A percentile compares a stretch with the other conserved stretches of the same genome.
phyloP scores from a whole-genome alignment of 768 basidiomycete species.

The Collybiopsis confluens region DNA sequence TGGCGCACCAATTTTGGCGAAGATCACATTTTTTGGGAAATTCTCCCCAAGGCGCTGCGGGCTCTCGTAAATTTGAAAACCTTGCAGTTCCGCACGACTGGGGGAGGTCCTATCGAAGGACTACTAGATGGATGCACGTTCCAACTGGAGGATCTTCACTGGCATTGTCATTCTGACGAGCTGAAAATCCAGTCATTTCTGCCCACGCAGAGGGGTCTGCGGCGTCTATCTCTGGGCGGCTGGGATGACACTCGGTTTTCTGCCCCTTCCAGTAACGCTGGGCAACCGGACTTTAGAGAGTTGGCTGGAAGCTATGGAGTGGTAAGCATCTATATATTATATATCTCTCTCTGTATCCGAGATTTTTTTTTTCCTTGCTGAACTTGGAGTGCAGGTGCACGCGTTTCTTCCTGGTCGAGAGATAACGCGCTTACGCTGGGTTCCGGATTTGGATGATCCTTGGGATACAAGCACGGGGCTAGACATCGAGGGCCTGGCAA shows the following conservation, averaged over 20 bases:
- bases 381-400: background rate
- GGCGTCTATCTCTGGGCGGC: background rate
- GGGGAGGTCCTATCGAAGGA: background rate
- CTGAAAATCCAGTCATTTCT: background rate
- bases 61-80: slow-evolving; percentile 1
- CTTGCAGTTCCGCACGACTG: slow-evolving; percentile 2
- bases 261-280: background rate
- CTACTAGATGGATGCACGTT: slow-evolving; percentile 1
- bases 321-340: too few species aligned
- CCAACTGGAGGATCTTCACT: background rate
- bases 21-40: background rate
- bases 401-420: slow-evolving; percentile 5
- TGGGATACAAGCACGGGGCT: background rate
- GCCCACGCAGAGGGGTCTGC: background rate
- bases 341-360: too few species aligned
- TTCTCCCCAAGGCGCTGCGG: background rate
- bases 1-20: slow-evolving; percentile 4
- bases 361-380: too few species aligned
- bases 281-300: background rate
- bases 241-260: background rate
- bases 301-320: background rate
- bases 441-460: slow-evolving; percentile 4
- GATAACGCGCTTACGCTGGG: background rate
- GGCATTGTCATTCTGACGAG: slow-evolving; percentile 4
- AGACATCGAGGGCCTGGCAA: background rate